These are phyloP conservation scores for Lathyrus aphaca DNA, from an alignment of 306 rosid genomes.

Conservation along the genomic window DNA sequence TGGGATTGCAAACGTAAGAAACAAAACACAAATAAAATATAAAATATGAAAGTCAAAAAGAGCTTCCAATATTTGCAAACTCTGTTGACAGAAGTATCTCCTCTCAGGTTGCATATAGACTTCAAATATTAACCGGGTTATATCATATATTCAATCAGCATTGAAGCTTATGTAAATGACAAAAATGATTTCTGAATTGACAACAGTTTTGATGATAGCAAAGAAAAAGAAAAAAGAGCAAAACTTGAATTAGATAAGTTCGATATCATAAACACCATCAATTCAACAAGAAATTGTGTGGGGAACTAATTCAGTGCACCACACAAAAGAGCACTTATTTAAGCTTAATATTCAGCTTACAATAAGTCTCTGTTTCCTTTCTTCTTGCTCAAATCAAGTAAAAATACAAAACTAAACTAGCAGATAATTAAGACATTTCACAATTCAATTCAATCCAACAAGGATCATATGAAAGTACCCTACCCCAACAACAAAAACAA, in stretches of 20 bases:
- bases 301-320: slow-evolving; percentile 8
- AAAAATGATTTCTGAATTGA: slow-evolving; percentile 8
- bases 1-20: not conserved
- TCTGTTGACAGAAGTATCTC: slow-evolving; percentile 10
- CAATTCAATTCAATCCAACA: slow-evolving; percentile 24
- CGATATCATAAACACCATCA: slow-evolving; percentile 17
- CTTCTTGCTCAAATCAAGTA: slow-evolving; percentile 33
- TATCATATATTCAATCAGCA: not conserved
- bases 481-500: slow-evolving; percentile 21
- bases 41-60: not conserved
- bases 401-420: slow-evolving; percentile 23
- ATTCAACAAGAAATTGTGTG: slow-evolving; percentile 25
- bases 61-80: slow-evolving; percentile 22
- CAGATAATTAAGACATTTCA: slow-evolving; percentile 26
- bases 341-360: slow-evolving; percentile 38
- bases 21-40: not conserved
- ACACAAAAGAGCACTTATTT: slow-evolving; percentile 33
- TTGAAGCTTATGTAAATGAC: slow-evolving; percentile 7
- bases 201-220: slow-evolving; percentile 6
- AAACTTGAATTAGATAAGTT: slow-evolving; percentile 27
- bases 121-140: not conserved
- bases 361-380: slow-evolving; percentile 32
- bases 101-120: slow-evolving; percentile 1
- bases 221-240: not conserved
- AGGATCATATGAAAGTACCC: slow-evolving; percentile 5